Evolutionary conservation across 179 eudicot species (phyloP).

Genomic region (Silene coronaria): DNA sequence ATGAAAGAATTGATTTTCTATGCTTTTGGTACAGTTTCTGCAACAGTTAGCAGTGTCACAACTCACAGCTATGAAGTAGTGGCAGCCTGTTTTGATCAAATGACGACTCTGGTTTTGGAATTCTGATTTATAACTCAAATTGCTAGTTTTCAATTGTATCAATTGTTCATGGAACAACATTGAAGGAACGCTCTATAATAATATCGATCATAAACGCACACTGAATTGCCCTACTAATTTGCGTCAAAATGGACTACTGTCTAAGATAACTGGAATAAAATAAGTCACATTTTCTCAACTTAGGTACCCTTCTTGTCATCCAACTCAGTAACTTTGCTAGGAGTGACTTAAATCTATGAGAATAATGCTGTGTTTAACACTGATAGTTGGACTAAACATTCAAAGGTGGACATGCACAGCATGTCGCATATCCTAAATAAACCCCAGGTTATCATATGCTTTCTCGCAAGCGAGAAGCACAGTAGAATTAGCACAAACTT

Average conservation of each 20-base stretch:
- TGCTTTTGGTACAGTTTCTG: not conserved
- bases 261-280: too few species aligned
- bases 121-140: not conserved
- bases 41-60: not conserved
- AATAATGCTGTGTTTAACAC: not conserved
- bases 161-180: not conserved
- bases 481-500: slow-evolving; percentile 4
- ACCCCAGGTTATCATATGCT: not conserved
- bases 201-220: too few species aligned
- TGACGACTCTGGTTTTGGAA: not conserved
- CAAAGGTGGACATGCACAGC: not conserved
- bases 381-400: not conserved
- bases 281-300: too few species aligned
- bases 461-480: slow-evolving; percentile 1
- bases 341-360: not conserved
- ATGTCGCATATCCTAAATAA: not conserved
- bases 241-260: too few species aligned
- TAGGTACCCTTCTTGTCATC: not conserved
- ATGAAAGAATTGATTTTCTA: not conserved
- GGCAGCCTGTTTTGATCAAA: not conserved
- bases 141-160: not conserved
- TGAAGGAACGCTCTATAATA: not conserved
- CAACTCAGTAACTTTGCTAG: not conserved
- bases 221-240: too few species aligned
- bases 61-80: not conserved